Evolutionary conservation across 257 asterid species (phyloP).

Genomic region (Hygrophila difformis): DNA sequence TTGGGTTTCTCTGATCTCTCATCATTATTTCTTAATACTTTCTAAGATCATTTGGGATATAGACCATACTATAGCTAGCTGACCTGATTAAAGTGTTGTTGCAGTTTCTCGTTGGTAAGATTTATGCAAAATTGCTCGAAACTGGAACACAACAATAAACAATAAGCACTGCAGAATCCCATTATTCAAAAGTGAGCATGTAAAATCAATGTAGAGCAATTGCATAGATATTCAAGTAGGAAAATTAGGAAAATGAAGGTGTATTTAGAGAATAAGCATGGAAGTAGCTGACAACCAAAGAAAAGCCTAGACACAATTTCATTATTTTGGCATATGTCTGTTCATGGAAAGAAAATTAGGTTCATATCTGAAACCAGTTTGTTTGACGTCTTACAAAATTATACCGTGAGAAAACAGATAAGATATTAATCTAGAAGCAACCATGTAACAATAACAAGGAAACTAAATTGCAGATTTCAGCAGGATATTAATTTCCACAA

Average conservation of each 20-base stretch:
- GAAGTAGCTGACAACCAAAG: too few species aligned
- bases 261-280: too few species aligned
- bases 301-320: too few species aligned
- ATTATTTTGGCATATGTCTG: not conserved
- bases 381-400: not conserved
- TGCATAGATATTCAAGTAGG: too few species aligned
- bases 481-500: slow-evolving; percentile 37
- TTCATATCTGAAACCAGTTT: not conserved
- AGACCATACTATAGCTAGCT: slow-evolving; percentile 5
- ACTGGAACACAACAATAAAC: slow-evolving; percentile 39
- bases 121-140: slow-evolving; percentile 94
- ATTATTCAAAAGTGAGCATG: slow-evolving; percentile 1
- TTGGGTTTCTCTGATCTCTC: slow-evolving; percentile 9
- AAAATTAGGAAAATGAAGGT: too few species aligned
- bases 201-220: too few species aligned
- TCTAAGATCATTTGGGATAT: slow-evolving; percentile 3
- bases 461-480: slow-evolving; percentile 13
- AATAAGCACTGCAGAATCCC: slow-evolving; percentile 9
- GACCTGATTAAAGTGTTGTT: slow-evolving; percentile 97
- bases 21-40: not conserved
- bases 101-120: slow-evolving; percentile 89
- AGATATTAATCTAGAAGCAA: slow-evolving; percentile 11
- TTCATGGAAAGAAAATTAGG: not conserved
- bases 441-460: slow-evolving; percentile 8
- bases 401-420: not conserved